Conservation (phyloP, 2,329 filamentous ascomycete genomes). For the Myriosclerotinia scirpicola region DNA sequence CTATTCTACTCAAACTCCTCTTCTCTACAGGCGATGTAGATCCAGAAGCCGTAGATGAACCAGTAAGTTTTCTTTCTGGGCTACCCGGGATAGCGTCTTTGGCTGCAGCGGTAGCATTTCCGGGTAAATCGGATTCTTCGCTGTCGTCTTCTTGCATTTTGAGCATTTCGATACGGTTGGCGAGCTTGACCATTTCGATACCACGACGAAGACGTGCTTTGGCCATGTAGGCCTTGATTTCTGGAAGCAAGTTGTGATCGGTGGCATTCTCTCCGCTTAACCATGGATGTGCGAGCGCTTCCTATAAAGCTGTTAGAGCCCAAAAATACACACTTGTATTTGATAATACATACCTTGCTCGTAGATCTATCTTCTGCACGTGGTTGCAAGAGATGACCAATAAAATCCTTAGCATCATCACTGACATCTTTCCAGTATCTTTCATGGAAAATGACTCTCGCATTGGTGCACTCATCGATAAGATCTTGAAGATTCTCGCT, state of each 20-base stretch:
- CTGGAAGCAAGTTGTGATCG: slow-evolving; percentile 95
- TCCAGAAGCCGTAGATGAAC: slow-evolving; percentile 25
- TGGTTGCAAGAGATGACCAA: slow-evolving; percentile 75
- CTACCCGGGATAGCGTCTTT: slow-evolving; percentile 45
- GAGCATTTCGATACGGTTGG: slow-evolving; percentile 91
- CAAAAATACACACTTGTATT: background rate
- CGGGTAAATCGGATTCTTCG: slow-evolving; percentile 65
- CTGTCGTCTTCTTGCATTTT: slow-evolving; percentile 91
- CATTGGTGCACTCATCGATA: slow-evolving; percentile 88
- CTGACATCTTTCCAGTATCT: slow-evolving; percentile 99
- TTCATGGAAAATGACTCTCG: slow-evolving; percentile 89
- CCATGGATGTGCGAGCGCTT: slow-evolving; percentile 82
- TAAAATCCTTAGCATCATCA: slow-evolving; percentile 92
- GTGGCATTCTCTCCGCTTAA: slow-evolving; percentile 87
- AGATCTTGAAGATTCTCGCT: slow-evolving; percentile 90
- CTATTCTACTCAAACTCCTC: slow-evolving; percentile 50
- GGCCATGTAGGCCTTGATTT: slow-evolving; percentile 92
- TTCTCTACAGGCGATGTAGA: slow-evolving; percentile 39
- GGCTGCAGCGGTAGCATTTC: slow-evolving; percentile 55
- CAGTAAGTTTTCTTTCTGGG: slow-evolving; percentile 24
- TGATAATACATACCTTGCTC: slow-evolving; percentile 60
- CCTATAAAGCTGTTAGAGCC: slow-evolving; percentile 46
- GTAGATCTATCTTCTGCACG: slow-evolving; percentile 74
- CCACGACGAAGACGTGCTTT: slow-evolving; percentile 88
- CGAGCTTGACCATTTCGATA: slow-evolving; percentile 93